phyloP scores from a whole-genome alignment of 768 basidiomycete species.

The Myochromella boudieri region DNA sequence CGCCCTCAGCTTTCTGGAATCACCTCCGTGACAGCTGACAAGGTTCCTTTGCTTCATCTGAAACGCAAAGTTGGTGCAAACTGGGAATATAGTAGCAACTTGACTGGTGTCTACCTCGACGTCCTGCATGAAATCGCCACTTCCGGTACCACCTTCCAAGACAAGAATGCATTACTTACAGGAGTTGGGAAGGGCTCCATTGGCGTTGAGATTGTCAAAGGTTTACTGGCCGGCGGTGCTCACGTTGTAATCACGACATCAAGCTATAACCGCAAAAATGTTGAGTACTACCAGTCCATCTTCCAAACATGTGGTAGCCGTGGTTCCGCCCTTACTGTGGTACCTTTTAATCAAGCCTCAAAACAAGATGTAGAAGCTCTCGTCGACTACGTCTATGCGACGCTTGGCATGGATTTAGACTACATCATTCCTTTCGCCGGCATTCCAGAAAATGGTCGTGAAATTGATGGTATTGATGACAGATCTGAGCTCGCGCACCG shows the following conservation, averaged over 20 bases:
- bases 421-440: constrained; percentile 99
- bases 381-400: constrained; percentile 97
- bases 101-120: constrained; percentile 94
- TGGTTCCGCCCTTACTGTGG: constrained; percentile 95
- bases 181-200: constrained; percentile 98
- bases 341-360: constrained; percentile 99
- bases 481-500: constrained; percentile 97
- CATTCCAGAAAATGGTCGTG: constrained; percentile 96
- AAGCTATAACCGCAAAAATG: constrained; percentile 91
- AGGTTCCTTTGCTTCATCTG: constrained; percentile 91
- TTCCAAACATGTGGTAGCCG: constrained; percentile 94
- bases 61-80: constrained; percentile 94
- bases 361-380: constrained; percentile 98
- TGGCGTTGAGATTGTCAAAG: constrained; percentile 96
- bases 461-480: constrained; percentile 97
- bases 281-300: constrained; percentile 98
- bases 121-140: constrained; percentile 98
- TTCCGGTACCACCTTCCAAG: constrained; percentile 96
- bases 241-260: constrained; percentile 98
- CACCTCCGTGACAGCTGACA: constrained; percentile 76
- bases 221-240: constrained; percentile 93
- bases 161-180: constrained; percentile 97
- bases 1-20: constrained; percentile 82
- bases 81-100: constrained; percentile 98
- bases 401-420: constrained; percentile 94